These are phyloP conservation scores for Aspergillus aculeatus DNA, from an alignment of 2,329 filamentous ascomycete species.

Conservation along the genomic window DNA sequence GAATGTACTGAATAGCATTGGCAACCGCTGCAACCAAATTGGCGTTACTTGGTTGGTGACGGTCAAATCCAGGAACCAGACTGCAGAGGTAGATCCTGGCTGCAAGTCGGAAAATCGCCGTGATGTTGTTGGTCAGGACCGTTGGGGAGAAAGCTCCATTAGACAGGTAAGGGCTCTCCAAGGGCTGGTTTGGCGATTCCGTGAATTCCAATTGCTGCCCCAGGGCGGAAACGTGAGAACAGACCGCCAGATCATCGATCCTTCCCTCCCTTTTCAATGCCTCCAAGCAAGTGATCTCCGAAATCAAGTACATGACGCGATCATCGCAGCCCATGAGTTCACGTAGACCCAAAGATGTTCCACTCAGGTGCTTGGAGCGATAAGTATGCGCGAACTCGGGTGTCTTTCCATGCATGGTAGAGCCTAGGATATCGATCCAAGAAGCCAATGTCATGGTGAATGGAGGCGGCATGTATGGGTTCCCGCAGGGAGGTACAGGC, in stretches of 20 bases:
- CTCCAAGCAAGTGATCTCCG: slow-evolving; percentile 94
- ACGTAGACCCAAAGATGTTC: slow-evolving; percentile 68
- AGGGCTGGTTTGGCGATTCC: slow-evolving; percentile 63
- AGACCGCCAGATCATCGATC: slow-evolving; percentile 76
- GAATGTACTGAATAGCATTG: slow-evolving; percentile 75
- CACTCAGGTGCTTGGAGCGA: slow-evolving; percentile 79
- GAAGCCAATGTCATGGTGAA: slow-evolving; percentile 90
- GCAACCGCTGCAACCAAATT: slow-evolving; percentile 77
- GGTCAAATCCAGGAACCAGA: slow-evolving; percentile 83
- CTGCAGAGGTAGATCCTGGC: slow-evolving; percentile 97
- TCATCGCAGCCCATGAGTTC: slow-evolving; percentile 98
- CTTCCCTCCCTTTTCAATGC: slow-evolving; percentile 79
- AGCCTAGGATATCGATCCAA: slow-evolving; percentile 96
- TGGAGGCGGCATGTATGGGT: slow-evolving; percentile 64
- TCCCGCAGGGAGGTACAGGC: slow-evolving; percentile 60
- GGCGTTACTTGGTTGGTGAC: slow-evolving; percentile 69
- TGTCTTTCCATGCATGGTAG: slow-evolving; percentile 83
- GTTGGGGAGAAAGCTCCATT: slow-evolving; percentile 74
- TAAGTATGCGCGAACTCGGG: slow-evolving; percentile 94
- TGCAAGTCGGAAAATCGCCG: slow-evolving; percentile 83
- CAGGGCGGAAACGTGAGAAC: slow-evolving; percentile 84
- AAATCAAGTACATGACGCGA: slow-evolving; percentile 95
- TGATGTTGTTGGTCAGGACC: slow-evolving; percentile 85
- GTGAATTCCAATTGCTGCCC: slow-evolving; percentile 82
- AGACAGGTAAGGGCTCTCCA: slow-evolving; percentile 57